Conservation (phyloP, 306 rosid species). For the Vigna reflexopilosa region DNA sequence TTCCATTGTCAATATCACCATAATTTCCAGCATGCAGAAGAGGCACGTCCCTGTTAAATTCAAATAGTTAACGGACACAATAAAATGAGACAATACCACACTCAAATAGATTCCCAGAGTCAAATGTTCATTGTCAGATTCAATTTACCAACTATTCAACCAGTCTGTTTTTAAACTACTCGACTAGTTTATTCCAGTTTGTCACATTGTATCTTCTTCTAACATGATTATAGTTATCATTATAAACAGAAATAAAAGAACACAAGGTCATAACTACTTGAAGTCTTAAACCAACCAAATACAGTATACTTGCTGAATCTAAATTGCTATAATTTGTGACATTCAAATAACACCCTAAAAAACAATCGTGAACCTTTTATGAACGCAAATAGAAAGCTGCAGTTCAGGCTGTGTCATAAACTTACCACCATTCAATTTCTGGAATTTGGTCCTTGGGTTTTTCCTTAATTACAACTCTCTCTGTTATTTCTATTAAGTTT, state of each 20-base stretch:
- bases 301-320: background rate
- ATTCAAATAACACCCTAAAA: background rate
- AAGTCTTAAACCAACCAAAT: background rate
- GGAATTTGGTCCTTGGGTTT: constrained; percentile 89
- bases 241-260: background rate
- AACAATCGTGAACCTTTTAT: background rate
- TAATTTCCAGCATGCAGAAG: constrained; percentile 75
- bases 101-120: background rate
- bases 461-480: constrained; percentile 85
- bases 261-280: background rate
- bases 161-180: background rate
- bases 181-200: constrained; percentile 11
- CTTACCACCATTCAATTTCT: constrained; percentile 98
- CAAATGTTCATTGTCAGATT: constrained; percentile 6
- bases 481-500: constrained; percentile 87
- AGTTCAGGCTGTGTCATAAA: constrained; percentile 37
- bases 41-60: constrained; percentile 68
- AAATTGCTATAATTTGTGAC: background rate
- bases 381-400: background rate
- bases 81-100: background rate
- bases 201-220: constrained; percentile 4
- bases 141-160: constrained; percentile 9
- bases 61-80: constrained; percentile 5
- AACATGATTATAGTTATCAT: background rate
- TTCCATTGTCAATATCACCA: constrained; percentile 58